Evolutionary conservation across 2,329 filamentous ascomycete species (phyloP).

Genomic region (Aspergillus ustus): DNA sequence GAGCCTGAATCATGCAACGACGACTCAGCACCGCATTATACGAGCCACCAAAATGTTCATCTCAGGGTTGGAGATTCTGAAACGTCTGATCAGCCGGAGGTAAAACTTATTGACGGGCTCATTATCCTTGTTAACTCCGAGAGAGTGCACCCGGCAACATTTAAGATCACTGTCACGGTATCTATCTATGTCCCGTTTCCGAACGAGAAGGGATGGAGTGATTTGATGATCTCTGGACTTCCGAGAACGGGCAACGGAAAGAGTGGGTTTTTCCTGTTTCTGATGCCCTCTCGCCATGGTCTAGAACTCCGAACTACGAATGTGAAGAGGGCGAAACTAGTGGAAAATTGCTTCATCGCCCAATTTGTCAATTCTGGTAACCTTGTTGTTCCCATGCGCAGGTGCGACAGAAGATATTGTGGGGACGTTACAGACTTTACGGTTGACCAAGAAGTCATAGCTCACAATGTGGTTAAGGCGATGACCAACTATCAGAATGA

Average conservation of each 20-base stretch:
- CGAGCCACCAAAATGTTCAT: neutral
- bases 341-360: constrained; percentile 36
- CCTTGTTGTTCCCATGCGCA: constrained; percentile 34
- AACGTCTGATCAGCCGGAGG: constrained; percentile 15
- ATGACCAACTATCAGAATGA: neutral
- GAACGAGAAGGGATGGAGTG: constrained; percentile 31
- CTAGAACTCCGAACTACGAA: constrained; percentile 36
- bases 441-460: constrained; percentile 31
- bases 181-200: constrained; percentile 23
- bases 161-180: constrained; percentile 28
- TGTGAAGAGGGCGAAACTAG: constrained; percentile 30
- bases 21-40: neutral
- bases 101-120: constrained; percentile 24
- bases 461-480: constrained; percentile 10
- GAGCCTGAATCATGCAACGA: neutral
- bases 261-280: constrained; percentile 36
- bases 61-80: neutral
- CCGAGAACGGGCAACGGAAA: constrained; percentile 31
- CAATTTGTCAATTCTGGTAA: constrained; percentile 31
- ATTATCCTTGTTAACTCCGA: constrained; percentile 26
- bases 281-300: constrained; percentile 30
- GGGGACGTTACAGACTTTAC: constrained; percentile 37
- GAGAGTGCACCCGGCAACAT: constrained; percentile 21
- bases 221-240: constrained; percentile 34
- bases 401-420: constrained; percentile 32